A percentile compares a stretch with the other conserved stretches of the same genome.
phyloP scores from a whole-genome alignment of 805 yeast genomes.

The Teunomyces pallodes region DNA sequence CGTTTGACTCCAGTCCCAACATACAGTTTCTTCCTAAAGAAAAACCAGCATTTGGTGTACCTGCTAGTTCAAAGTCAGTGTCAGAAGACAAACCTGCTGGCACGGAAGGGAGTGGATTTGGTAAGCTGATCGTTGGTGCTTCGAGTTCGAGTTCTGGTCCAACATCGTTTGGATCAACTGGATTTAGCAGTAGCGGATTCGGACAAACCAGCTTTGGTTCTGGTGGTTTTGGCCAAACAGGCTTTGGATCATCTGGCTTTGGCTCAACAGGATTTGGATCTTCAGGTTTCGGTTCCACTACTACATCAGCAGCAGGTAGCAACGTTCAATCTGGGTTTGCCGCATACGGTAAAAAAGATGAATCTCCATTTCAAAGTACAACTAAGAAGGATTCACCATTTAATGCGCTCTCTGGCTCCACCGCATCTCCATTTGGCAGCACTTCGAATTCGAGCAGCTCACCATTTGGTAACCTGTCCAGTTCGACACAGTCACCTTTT shows the following conservation, averaged over 20 bases:
- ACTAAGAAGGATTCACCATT: slow-evolving; percentile 13
- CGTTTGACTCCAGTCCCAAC: slow-evolving; percentile 1
- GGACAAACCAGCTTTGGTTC: slow-evolving; percentile 15
- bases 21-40: background rate
- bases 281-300: slow-evolving; percentile 10
- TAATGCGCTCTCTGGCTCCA: slow-evolving; percentile 4
- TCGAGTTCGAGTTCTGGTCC: background rate
- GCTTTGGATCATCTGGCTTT: slow-evolving; percentile 7
- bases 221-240: slow-evolving; percentile 11
- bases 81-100: background rate
- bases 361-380: slow-evolving; percentile 4
- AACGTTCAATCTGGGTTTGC: background rate
- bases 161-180: background rate
- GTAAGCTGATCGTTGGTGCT: too few species aligned
- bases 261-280: slow-evolving; percentile 10
- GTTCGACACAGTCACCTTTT: slow-evolving; percentile 5
- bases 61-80: background rate
- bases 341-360: slow-evolving; percentile 1
- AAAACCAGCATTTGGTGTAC: background rate
- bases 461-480: slow-evolving; percentile 5
- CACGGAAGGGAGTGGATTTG: too few species aligned
- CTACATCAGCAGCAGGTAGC: background rate
- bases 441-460: slow-evolving; percentile 1
- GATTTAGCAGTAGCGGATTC: slow-evolving; percentile 1
- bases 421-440: background rate